Percentiles rank a stretch among this genome's conserved stretches.
These are phyloP conservation scores for Capronia epimyces DNA, from an alignment of 2,329 filamentous ascomycete species.

Conservation along the genomic window DNA sequence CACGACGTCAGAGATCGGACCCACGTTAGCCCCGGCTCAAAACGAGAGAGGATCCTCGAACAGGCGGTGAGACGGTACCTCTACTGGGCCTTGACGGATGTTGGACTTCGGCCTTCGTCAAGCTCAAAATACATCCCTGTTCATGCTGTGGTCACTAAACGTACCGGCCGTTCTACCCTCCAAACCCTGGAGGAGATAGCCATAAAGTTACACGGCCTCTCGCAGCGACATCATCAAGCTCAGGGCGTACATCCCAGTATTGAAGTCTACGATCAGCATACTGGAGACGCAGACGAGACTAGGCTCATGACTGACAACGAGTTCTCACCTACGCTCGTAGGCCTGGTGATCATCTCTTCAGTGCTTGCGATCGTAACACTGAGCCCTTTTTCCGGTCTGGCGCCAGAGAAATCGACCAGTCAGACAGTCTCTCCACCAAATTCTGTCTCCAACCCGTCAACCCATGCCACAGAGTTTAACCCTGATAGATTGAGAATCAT, in stretches of 20 bases:
- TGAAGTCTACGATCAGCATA: constrained; percentile 4
- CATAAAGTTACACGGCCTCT: constrained; percentile 41
- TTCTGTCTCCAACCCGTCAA: constrained; percentile 1
- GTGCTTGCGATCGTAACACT: constrained; percentile 51
- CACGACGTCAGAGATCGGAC: constrained; percentile 49
- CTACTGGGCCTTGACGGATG: constrained; percentile 51
- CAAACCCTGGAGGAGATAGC: constrained; percentile 42
- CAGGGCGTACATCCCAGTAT: constrained; percentile 22
- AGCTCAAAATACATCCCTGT: constrained; percentile 39
- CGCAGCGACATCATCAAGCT: constrained; percentile 39
- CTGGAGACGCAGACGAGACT: constrained; percentile 8
- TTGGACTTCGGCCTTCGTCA: constrained; percentile 35
- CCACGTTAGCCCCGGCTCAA: constrained; percentile 33
- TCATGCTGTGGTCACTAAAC: constrained; percentile 43
- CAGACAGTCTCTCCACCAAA: constrained; percentile 8
- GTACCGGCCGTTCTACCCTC: constrained; percentile 37
- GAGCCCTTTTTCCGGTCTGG: constrained; percentile 4
- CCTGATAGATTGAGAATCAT: constrained; percentile 38
- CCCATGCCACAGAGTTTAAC: background rate
- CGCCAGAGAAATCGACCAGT: constrained; percentile 8
- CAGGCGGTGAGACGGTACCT: constrained; percentile 44
- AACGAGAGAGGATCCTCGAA: constrained; percentile 20
- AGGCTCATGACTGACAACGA: constrained; percentile 20
- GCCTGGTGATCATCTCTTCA: constrained; percentile 50
- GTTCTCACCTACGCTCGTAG: constrained; percentile 48